Conservation (phyloP, 495 filamentous ascomycete species). For the Terfezia claveryi region DNA sequence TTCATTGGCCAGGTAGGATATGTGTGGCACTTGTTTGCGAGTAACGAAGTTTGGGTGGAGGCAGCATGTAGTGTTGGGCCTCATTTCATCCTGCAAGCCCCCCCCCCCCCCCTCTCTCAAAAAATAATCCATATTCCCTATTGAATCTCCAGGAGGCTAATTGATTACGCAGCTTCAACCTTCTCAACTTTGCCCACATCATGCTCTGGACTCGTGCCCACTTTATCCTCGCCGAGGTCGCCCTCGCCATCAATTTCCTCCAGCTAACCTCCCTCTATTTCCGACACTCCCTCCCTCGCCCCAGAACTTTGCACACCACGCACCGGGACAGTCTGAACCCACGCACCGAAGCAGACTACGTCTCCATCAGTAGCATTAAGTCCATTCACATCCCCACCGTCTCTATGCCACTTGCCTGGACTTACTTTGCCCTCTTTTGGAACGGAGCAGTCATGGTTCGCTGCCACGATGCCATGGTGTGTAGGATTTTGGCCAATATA, state of each 20-base stretch:
- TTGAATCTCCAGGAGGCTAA: not conserved
- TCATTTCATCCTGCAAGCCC: constrained; percentile 52
- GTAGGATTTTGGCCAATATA: constrained; percentile 59
- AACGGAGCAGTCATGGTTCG: constrained; percentile 61
- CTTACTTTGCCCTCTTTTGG: constrained; percentile 64
- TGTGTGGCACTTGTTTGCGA: constrained; percentile 50
- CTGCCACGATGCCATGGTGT: constrained; percentile 30
- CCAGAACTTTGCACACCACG: too few relatives aligned
- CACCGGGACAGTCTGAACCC: not conserved
- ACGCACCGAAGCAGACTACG: not conserved
- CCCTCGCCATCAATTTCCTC: constrained; percentile 58
- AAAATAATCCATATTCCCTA: not conserved
- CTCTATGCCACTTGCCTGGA: constrained; percentile 62
- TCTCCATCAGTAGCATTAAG: constrained; percentile 30
- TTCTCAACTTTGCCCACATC: constrained; percentile 56
- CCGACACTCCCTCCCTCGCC: constrained; percentile 29
- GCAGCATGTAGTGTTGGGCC: constrained; percentile 54
- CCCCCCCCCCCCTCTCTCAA: not conserved
- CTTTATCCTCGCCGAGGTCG: constrained; percentile 43
- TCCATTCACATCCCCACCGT: constrained; percentile 54
- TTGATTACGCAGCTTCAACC: constrained; percentile 27
- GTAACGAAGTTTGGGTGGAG: constrained; percentile 33
- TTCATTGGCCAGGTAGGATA: constrained; percentile 57
- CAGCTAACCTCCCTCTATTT: constrained; percentile 59
- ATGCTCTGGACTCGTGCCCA: constrained; percentile 57